Base-by-base conservation (phyloP, 2,329 filamentous ascomycete genomes). In the Pseudovirgaria hyperparasitica region DNA sequence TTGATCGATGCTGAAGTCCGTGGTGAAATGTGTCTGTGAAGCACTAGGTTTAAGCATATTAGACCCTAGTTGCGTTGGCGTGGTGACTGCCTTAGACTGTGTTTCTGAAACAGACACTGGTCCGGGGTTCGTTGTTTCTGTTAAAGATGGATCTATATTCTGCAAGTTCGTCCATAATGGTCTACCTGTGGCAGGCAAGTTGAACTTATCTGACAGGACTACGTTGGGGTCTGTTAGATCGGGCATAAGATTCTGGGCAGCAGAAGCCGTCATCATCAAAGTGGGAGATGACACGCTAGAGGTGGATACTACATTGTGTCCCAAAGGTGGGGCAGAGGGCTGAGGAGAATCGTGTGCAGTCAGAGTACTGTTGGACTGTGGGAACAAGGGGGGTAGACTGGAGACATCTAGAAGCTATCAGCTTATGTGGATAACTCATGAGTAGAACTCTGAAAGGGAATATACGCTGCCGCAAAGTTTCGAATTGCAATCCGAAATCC, bases 261-360 rank as follows among this genome's bases (percentile, higher is more conserved):
- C 48, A 9, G 53, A 56, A 13, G 52, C 51, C 25, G 54, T 47
- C 48, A 56, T 53, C 26, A 54, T 49, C 12, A 57, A 43, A 11
- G 50, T 47, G 10, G 37, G 36, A 10, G 37, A 50, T n/a, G n/a
- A n/a, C n/a, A n/a, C n/a, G n/a, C n/a, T n/a, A n/a, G n/a, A n/a
- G n/a, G n/a, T n/a, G n/a, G n/a, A n/a, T n/a, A n/a, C n/a, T n/a
- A n/a, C n/a, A n/a, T n/a, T n/a, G n/a, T n/a, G n/a, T n/a, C n/a
- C n/a, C n/a, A n/a, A n/a, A n/a, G n/a, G n/a, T n/a, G n/a, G n/a
- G n/a, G n/a, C n/a, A n/a, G n/a, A n/a, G n/a, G n/a, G n/a, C n/a
- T n/a, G n/a, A n/a, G n/a, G n/a, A n/a, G n/a, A n/a, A n/a, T n/a
- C n/a, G n/a, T n/a, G n/a, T n/a, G n/a, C n/a, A n/a, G n/a, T n/a